Evolutionary conservation across 257 asterid species (phyloP).

Genomic region (Paulownia fortunei): DNA sequence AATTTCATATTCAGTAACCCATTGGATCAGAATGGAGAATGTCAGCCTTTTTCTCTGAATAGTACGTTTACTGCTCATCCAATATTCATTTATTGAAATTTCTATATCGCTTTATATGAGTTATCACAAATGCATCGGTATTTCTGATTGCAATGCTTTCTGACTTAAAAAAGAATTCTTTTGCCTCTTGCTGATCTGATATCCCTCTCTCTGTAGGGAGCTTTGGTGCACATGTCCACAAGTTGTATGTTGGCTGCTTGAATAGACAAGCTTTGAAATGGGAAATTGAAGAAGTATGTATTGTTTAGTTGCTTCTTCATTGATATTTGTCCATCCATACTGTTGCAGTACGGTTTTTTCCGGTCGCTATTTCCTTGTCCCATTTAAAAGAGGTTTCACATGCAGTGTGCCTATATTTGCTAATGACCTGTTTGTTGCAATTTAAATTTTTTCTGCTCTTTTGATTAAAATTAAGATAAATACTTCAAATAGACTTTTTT

Average conservation of each 20-base stretch:
- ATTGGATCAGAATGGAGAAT: slow-evolving; percentile 10
- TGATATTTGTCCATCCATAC: slow-evolving; percentile 4
- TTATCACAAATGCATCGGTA: neutral
- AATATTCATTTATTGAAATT: neutral
- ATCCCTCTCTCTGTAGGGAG: slow-evolving; percentile 52
- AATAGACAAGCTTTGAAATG: slow-evolving; percentile 65
- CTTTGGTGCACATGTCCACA: slow-evolving; percentile 51
- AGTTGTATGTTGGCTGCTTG: slow-evolving; percentile 82
- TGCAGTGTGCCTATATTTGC: slow-evolving; percentile 11
- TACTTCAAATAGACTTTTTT: neutral
- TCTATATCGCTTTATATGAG: neutral
- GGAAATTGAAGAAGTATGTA: slow-evolving; percentile 83
- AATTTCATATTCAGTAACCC: neutral
- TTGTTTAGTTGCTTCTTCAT: slow-evolving; percentile 5
- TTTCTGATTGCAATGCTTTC: slow-evolving; percentile 5
- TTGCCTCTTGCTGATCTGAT: slow-evolving; percentile 32
- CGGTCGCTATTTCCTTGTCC: slow-evolving; percentile 11
- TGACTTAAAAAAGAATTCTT: slow-evolving; percentile 3
- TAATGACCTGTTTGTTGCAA: neutral
- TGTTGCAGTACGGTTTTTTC: slow-evolving; percentile 18
- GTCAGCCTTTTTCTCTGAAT: neutral
- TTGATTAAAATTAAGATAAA: neutral
- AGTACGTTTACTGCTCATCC: neutral
- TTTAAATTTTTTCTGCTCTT: neutral
- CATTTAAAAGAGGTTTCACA: slow-evolving; percentile 1